Percentiles rank a stretch among this genome's conserved stretches.
Conservation (phyloP, 768 basidiomycete genomes). For the Coprinellus aureogranulatus region DNA sequence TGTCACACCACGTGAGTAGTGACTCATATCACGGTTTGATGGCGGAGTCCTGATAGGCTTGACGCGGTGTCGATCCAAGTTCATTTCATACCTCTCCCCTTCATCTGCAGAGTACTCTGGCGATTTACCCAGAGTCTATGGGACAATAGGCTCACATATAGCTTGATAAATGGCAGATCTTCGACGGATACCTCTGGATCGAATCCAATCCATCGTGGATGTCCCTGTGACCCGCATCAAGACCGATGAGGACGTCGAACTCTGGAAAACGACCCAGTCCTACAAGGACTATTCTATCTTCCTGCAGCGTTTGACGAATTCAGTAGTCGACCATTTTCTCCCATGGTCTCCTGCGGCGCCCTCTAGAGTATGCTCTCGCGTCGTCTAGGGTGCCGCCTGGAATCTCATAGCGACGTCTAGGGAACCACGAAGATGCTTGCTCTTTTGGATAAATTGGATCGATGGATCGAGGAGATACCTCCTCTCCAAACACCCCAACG, state of each 20-base stretch:
- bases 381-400: neutral
- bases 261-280: constrained; percentile 70
- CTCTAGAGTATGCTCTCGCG: constrained; percentile 32
- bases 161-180: constrained; percentile 15
- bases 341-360: constrained; percentile 35
- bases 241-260: constrained; percentile 67
- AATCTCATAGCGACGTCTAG: constrained; percentile 29
- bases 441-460: constrained; percentile 64
- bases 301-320: constrained; percentile 70
- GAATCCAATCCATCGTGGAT: constrained; percentile 15
- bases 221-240: constrained; percentile 57
- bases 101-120: neutral
- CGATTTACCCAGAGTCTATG: neutral
- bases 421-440: constrained; percentile 44
- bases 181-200: constrained; percentile 24
- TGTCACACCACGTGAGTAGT: constrained; percentile 6
- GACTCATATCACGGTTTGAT: constrained; percentile 1
- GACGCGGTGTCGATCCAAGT: neutral
- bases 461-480: constrained; percentile 82
- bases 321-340: constrained; percentile 66
- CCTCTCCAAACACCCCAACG: constrained; percentile 71
- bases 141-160: neutral
- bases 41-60: no score
- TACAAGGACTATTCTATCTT: constrained; percentile 76
- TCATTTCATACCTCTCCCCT: neutral